Evolutionary conservation across 495 filamentous ascomycete genomes (phyloP), one percentile per base, ranked within the genome.

Genomic region (Aspergillus sparsus): DNA sequence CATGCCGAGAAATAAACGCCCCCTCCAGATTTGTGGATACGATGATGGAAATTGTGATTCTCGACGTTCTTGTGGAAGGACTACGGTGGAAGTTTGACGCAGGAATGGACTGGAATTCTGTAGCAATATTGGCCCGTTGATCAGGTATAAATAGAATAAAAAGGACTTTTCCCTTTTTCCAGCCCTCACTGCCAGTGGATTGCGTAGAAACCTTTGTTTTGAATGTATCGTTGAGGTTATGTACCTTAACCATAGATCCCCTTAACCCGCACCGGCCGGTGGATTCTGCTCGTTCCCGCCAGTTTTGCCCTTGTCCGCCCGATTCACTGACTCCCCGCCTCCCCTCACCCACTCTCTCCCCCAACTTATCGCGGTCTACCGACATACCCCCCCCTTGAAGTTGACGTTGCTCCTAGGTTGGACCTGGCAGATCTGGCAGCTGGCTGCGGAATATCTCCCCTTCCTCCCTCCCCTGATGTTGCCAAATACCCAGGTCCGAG

Each of bases 1-100:
- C 64, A 76, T 50, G 65, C 72, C 44, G 75, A 74, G 66, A 80
- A 80, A 77, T 79, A 78, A 62, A 72, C 62, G 54, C 47, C 34
- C 45, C 34, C 32, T 36, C 46, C 47, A 57, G 2, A 60, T 37
- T 39, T 41, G 41, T 58, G 50, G 55, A 51, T 41, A 37, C 33
- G 60, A 63, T 58, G 50, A 49, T 33, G 62, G 53, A 50, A 49
- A 57, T 53, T 62, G 58, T 65, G 21, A 65, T 65, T 59, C 53
- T 65, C 55, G 57, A 59, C 53, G 66, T 65, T 57, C 60, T 33
- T 57, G 60, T 51, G 52, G 58, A 58, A 54, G 62, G 59, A 54
- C 55, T 57, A 53, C 49, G 44, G 59, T 64, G 58, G 56, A 65
- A 44, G 58, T 53, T 37, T 50, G 27, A 54, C 33, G 57, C 55